Evolutionary conservation across 2,329 filamentous ascomycete genomes (phyloP).

Genomic region (Botrytis sinoallii): DNA sequence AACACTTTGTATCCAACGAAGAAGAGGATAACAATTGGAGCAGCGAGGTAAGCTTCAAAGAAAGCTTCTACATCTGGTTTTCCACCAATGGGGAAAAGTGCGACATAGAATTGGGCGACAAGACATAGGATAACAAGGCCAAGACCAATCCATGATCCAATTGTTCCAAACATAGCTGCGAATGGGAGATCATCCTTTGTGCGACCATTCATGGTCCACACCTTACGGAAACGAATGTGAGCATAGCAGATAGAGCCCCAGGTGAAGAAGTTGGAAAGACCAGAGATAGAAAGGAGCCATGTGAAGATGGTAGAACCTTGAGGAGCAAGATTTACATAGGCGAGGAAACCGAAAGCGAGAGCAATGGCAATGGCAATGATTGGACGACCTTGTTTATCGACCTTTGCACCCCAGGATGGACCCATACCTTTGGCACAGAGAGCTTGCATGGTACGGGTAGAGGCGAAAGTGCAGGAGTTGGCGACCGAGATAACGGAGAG

Average conservation of each 20-base stretch:
- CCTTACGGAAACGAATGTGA: conserved; percentile 63
- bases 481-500: conserved; percentile 86
- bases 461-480: conserved; percentile 89
- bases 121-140: conserved; percentile 64
- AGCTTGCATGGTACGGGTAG: conserved; percentile 83
- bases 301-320: conserved; percentile 61
- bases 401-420: conserved; percentile 71
- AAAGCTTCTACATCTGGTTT: conserved; percentile 40
- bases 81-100: conserved; percentile 49
- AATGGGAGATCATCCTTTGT: conserved; percentile 49
- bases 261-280: conserved; percentile 70
- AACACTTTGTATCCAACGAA: conserved; percentile 67
- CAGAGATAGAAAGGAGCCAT: conserved; percentile 71
- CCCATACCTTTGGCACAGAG: conserved; percentile 85
- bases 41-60: conserved; percentile 51
- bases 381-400: conserved; percentile 78
- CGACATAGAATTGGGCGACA: conserved; percentile 50
- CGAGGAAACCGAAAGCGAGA: conserved; percentile 57
- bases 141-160: conserved; percentile 68
- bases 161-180: conserved; percentile 51
- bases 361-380: conserved; percentile 49
- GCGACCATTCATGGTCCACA: conserved; percentile 58
- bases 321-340: conserved; percentile 58
- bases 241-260: conserved; percentile 68
- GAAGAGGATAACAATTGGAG: conserved; percentile 52